Base-by-base conservation (phyloP, 345 rosid species). In the Eucalyptus grandis region DNA sequence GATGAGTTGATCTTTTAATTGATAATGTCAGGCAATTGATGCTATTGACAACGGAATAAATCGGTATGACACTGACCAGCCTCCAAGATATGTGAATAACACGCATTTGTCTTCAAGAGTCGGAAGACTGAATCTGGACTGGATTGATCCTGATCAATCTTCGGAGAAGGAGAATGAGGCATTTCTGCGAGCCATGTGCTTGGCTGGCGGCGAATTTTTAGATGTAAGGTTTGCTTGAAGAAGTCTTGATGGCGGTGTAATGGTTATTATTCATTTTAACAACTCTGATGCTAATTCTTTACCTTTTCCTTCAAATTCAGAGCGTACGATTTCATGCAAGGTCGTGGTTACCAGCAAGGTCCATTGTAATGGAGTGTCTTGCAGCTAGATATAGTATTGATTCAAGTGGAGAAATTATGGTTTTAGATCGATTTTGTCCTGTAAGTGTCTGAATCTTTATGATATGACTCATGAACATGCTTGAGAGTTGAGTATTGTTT, bases 141-240 rank as follows among this genome's bases (percentile, higher is more conserved):
- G 99, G 99, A 94, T 87, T 30, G 98, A 98, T 49, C 98, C 96
- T 50, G 96, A 97, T 92, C 99, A 96, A 91, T 97, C 99, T 67
- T 77, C 96, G 26, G 97, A 95, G 93, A 96, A 93, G 91, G 99
- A 98, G 95, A 96, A 97, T 87, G 96, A 94, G 90, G 98, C 98
- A 77, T 98, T 97, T 90, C 94, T 93, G 82, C 90, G 47, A 91
- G 98, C 98, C 90, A 95, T 98, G 99, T 93, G 92, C 83, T 90
- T 97, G 37, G 95, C 97, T 88, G 99, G 98, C 51, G 93, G 93
- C 87, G 99, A 97, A 93, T 98, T 98, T 90, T 91, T 96, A 44
- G 94, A 96, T 49, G 99, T 97, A 92, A 95, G 95, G 22, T 88
- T 92, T 77, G 0, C 46, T 77, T 21, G 82, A 77, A 77, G 46